Evolutionary conservation across 73 alveolate genomes (phyloP).

Genomic region (Tetrahymena thermophila): DNA sequence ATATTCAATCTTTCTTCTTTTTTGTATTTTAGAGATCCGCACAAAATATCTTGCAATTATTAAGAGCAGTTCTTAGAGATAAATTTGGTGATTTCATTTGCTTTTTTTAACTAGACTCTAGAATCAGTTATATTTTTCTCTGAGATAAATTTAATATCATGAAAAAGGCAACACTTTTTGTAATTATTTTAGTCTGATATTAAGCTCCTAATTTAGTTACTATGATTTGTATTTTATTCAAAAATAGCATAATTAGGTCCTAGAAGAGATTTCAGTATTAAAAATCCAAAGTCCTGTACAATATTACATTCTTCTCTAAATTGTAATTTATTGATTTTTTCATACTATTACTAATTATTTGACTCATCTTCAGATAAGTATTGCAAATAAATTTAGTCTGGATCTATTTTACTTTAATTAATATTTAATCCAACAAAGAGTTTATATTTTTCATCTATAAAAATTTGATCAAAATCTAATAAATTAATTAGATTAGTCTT

Average conservation of each 20-base stretch:
- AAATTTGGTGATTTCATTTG: neutral
- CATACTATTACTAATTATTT: neutral
- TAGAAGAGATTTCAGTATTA: neutral
- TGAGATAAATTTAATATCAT: neutral
- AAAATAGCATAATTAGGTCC: neutral
- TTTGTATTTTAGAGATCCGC: neutral
- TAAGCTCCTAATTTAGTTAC: too few relatives aligned
- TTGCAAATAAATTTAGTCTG: neutral
- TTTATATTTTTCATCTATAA: neutral
- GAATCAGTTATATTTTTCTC: neutral
- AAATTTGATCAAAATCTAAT: neutral
- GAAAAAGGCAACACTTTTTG: neutral
- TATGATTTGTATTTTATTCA: neutral
- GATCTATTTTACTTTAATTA: neutral
- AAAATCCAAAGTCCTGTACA: neutral
- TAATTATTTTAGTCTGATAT: neutral
- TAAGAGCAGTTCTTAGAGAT: neutral
- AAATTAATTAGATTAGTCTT: neutral
- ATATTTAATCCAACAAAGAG: neutral
- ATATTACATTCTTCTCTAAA: neutral
- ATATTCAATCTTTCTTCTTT: neutral
- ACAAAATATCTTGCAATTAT: neutral
- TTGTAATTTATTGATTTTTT: neutral
- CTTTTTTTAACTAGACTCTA: neutral
- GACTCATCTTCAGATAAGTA: neutral